These are phyloP conservation scores for Rhizopogon vinicolor DNA, from an alignment of 768 basidiomycete genomes.

Conservation along the genomic window DNA sequence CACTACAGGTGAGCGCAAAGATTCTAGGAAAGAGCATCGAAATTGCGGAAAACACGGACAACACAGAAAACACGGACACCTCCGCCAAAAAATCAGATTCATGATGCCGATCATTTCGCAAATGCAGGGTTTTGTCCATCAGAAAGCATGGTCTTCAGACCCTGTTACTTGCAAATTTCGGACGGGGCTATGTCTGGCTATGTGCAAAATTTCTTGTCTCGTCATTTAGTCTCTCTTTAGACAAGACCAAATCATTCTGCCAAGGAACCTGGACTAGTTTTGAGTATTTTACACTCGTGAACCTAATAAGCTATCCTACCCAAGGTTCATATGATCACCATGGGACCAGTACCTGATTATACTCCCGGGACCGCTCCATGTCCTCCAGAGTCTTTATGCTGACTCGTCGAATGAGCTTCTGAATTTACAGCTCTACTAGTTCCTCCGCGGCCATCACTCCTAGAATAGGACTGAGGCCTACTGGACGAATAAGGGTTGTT, in stretches of 20 bases:
- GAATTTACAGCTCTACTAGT: background rate
- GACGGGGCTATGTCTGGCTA: background rate
- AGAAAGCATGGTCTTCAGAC: background rate
- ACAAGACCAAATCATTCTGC: too few species aligned
- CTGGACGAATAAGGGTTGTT: background rate
- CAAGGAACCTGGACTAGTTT: background rate
- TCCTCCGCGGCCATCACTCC: background rate
- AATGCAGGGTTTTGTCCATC: background rate
- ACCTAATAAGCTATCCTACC: background rate
- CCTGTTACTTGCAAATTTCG: background rate
- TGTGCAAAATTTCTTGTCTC: background rate
- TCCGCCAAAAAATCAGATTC: slow-evolving; percentile 22
- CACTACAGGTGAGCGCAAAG: slow-evolving; percentile 69
- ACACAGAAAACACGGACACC: slow-evolving; percentile 30
- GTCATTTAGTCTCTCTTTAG: background rate
- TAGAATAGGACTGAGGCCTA: background rate
- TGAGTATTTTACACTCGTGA: background rate
- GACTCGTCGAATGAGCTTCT: background rate
- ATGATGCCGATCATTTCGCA: slow-evolving; percentile 9
- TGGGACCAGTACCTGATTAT: background rate
- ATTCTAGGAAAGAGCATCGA: slow-evolving; percentile 63
- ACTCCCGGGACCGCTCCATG: background rate
- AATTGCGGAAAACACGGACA: slow-evolving; percentile 32
- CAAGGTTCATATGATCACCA: background rate
- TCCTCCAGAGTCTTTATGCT: background rate